Base-by-base conservation (phyloP, 2,329 filamentous ascomycete genomes). In the Cadophora sp. region DNA sequence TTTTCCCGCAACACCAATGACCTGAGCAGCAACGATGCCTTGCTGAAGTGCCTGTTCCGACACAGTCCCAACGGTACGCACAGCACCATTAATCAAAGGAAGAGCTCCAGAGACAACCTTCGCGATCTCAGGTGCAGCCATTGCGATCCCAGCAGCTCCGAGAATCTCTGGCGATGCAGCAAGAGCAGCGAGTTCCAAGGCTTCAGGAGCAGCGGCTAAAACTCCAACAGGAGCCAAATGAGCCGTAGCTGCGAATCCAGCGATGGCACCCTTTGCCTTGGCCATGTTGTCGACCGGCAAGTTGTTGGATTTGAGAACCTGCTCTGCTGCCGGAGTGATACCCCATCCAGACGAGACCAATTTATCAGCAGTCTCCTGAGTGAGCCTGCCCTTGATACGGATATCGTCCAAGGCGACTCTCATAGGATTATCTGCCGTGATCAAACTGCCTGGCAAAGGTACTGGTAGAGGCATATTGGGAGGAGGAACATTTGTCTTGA, bases 381-480 rank as follows among this genome's bases (percentile, higher is more conserved):
- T 56, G 18, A 56, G 33, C 33, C 41, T 56, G 11, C 53, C 53
- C 53, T 56, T 56, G n/a, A 56, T 20, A 7, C 53, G 53, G 53
- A 56, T 56, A 41, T 56, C 53, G 20, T 56, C 53, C 30, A 56
- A 36, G 36, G 53, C 53, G 36, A 56, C 9, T 41, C 53, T 56
- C 53, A 56, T 56, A 11, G 53, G 53, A 56, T 56, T n/a, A 39
- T 56, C 53, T 11, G 11, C 33, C 4, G 33, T 11, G n/a, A 56
- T 22, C 33, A 56, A 9, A 16, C 53, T 41, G 30, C 53, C 53
- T 41, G 53, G 33, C 4, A 41, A n/a, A 4, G 53, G 53, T 22
- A 20, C 33, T 22, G 53, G 53, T 11, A 56, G 24, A 39, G 53
- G 53, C 53, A 56, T 36, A 5, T 39, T 56, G 11, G 33, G 53